phyloP scores from a whole-genome alignment of 139 green algal species.

The Coccomyxa sp. region DNA sequence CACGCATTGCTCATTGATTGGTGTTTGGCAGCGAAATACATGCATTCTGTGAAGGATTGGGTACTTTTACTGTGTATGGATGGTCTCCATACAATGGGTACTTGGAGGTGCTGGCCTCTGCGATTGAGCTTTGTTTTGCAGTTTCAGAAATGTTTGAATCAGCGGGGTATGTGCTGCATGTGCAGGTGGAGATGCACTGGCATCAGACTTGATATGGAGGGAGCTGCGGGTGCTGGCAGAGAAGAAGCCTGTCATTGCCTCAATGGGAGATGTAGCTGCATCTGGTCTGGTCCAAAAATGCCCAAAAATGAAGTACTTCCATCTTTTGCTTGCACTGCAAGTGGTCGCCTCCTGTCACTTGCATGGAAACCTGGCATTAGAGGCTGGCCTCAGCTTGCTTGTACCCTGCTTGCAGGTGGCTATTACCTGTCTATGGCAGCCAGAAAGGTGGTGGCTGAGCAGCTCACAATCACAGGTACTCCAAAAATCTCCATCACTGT shows the following conservation, averaged over 20 bases:
- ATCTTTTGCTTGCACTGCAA: no score
- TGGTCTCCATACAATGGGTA: no score
- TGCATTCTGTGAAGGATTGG: no score
- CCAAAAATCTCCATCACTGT: no score
- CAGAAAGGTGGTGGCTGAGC: conserved; percentile 76
- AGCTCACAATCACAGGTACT: conserved; percentile 83
- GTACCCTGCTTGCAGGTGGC: conserved; percentile 26
- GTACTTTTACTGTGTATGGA: no score
- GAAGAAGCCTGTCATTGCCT: conserved; percentile 90
- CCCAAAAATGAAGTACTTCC: no score
- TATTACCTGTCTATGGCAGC: conserved; percentile 94
- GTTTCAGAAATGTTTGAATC: neutral
- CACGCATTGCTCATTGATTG: no score
- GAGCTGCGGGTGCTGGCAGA: conserved; percentile 56
- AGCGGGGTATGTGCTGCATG: neutral
- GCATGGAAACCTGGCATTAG: no score
- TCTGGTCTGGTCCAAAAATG: conserved; percentile 31
- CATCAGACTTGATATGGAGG: conserved; percentile 93
- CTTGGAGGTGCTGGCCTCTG: no score
- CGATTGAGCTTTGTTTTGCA: neutral
- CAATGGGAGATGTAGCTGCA: conserved; percentile 92
- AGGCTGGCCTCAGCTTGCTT: neutral
- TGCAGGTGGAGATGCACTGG: conserved; percentile 81
- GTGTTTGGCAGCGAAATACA: no score
- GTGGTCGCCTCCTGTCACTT: no score